Conservation (phyloP, 495 filamentous ascomycete genomes). For the Polyplosphaeria fusca region DNA sequence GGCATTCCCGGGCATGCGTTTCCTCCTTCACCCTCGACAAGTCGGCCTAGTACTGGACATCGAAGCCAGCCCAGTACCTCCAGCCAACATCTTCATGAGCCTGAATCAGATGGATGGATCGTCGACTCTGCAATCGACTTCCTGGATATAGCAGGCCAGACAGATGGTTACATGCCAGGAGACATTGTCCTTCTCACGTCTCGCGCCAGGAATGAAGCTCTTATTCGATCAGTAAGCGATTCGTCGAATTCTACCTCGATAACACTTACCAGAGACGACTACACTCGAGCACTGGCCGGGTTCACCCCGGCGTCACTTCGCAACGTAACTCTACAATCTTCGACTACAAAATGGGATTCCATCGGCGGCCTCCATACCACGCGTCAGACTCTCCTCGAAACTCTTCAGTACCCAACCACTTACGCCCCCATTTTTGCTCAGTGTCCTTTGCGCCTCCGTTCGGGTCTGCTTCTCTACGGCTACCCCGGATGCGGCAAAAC, state of each 20-base stretch:
- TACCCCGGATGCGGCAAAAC: slow-evolving; percentile 97
- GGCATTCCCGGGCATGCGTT: slow-evolving; percentile 26
- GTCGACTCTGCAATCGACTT: slow-evolving; percentile 78
- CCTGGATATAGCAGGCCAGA: slow-evolving; percentile 85
- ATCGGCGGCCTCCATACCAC: slow-evolving; percentile 88
- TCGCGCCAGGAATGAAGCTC: slow-evolving; percentile 83
- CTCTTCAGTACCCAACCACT: slow-evolving; percentile 92
- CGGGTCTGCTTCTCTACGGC: slow-evolving; percentile 87
- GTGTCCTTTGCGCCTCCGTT: slow-evolving; percentile 87
- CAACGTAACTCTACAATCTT: slow-evolving; percentile 87
- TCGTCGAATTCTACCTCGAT: slow-evolving; percentile 45
- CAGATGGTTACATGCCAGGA: slow-evolving; percentile 96
- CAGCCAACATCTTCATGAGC: slow-evolving; percentile 41
- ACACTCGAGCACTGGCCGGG: slow-evolving; percentile 76
- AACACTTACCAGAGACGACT: slow-evolving; percentile 66
- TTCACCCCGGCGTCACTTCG: slow-evolving; percentile 93
- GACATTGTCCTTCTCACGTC: slow-evolving; percentile 83
- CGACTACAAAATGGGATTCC: slow-evolving; percentile 80
- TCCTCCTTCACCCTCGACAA: slow-evolving; percentile 20
- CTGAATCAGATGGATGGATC: slow-evolving; percentile 52
- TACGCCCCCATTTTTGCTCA: slow-evolving; percentile 97
- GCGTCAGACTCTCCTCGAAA: slow-evolving; percentile 83
- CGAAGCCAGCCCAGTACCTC: slow-evolving; percentile 50
- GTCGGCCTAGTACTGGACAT: slow-evolving; percentile 38
- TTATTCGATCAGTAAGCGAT: slow-evolving; percentile 65